Conservation (phyloP, 2,329 filamentous ascomycete species). For the Achaetomium macrosporum region DNA sequence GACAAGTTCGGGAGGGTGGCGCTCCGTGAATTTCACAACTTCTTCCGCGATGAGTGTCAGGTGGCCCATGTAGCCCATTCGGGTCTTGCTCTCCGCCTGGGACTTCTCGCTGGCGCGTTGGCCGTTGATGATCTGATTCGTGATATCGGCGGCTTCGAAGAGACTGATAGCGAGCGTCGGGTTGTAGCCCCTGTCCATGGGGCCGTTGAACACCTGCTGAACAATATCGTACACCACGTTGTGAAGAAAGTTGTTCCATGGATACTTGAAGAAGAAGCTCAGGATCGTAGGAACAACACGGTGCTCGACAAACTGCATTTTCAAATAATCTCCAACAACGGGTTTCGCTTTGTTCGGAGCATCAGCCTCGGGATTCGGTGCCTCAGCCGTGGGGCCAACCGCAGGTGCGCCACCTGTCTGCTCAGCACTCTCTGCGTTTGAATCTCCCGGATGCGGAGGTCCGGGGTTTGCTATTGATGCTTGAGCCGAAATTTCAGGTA, state of each 20-base stretch:
- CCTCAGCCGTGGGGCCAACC: conserved; percentile 12
- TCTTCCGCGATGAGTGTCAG: conserved; percentile 95
- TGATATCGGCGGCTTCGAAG: conserved; percentile 86
- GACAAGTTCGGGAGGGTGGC: conserved; percentile 81
- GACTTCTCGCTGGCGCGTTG: conserved; percentile 83
- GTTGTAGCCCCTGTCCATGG: conserved; percentile 95
- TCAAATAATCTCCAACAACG: conserved; percentile 89
- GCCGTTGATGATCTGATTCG: conserved; percentile 84
- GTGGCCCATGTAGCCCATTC: conserved; percentile 97
- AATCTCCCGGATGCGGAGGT: conserved; percentile 5
- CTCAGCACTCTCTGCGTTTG: conserved; percentile 5
- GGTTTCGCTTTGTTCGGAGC: conserved; percentile 38
- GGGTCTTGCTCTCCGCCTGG: conserved; percentile 76
- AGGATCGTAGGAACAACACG: conserved; percentile 92
- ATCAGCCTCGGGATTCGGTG: conserved; percentile 18
- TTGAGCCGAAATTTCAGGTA: conserved; percentile 1
- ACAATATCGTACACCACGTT: conserved; percentile 99
- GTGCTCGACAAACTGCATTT: conserved; percentile 94
- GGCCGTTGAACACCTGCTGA: conserved; percentile 97
- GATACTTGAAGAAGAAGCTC: conserved; percentile 96
- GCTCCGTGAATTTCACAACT: conserved; percentile 96
- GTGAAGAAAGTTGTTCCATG: conserved; percentile 99
- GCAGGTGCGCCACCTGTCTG: conserved; percentile 16
- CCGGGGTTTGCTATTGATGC: neutral
- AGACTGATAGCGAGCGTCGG: conserved; percentile 83